A percentile compares a stretch with the other conserved stretches of the same genome.
Evolutionary conservation across 1,284 basidiomycete genomes (phyloP).

Genomic region (Tremellales sp.): DNA sequence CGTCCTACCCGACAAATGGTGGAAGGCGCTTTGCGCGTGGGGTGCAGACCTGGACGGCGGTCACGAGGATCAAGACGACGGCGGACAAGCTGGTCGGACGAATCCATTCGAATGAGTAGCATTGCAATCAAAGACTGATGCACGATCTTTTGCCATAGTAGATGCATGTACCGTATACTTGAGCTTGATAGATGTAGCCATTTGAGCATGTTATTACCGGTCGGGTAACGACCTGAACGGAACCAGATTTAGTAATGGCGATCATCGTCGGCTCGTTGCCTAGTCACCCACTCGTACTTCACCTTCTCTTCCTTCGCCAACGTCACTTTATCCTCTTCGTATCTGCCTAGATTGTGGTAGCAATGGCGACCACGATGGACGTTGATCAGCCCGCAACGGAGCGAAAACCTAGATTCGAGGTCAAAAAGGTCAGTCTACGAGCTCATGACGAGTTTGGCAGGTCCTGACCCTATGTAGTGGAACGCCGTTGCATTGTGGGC

Average conservation of each 20-base stretch:
- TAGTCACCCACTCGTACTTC: no score
- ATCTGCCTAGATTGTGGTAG: background rate
- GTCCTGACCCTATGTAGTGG: constrained; percentile 60
- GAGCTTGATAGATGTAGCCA: no score
- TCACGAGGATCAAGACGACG: constrained; percentile 11
- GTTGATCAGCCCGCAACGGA: constrained; percentile 47
- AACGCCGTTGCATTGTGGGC: constrained; percentile 95
- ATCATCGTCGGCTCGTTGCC: no score
- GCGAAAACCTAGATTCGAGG: constrained; percentile 72
- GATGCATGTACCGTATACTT: no score
- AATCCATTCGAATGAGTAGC: constrained; percentile 36
- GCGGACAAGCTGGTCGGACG: constrained; percentile 36
- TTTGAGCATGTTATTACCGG: no score
- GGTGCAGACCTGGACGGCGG: constrained; percentile 41
- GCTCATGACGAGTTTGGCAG: constrained; percentile 2
- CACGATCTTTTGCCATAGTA: background rate
- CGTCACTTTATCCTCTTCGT: no score
- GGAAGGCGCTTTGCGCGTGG: constrained; percentile 44
- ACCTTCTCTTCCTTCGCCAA: no score
- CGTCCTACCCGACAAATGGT: constrained; percentile 32
- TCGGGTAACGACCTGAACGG: no score
- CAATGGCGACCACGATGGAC: background rate
- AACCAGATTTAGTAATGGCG: no score
- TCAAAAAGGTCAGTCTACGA: constrained; percentile 73
- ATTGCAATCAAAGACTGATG: background rate